Percentiles rank a stretch among this genome's conserved stretches.
Conservation (phyloP, 2,329 filamentous ascomycete genomes). For the Leptodontidium sp. region DNA sequence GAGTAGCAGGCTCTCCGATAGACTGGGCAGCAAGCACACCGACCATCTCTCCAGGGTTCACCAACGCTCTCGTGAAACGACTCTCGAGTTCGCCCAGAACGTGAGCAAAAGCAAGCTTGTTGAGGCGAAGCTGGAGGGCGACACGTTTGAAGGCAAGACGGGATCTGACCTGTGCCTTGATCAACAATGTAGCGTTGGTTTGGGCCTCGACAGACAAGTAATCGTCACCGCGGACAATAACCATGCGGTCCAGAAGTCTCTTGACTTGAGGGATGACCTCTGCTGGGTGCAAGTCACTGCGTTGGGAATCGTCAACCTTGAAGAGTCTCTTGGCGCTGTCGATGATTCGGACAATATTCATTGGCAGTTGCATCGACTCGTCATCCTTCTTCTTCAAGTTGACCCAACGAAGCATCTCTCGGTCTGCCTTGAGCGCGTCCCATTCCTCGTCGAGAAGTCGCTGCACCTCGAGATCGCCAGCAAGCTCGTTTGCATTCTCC, state of each 20-base stretch:
- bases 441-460: constrained; percentile 88
- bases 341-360: constrained; percentile 91
- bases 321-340: constrained; percentile 91
- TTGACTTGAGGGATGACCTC: constrained; percentile 86
- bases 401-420: constrained; percentile 75
- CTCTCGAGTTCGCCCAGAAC: constrained; percentile 90
- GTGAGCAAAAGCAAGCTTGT: constrained; percentile 91
- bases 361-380: constrained; percentile 86
- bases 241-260: constrained; percentile 76
- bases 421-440: constrained; percentile 78
- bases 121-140: constrained; percentile 84
- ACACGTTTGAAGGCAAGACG: constrained; percentile 92
- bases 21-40: constrained; percentile 97
- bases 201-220: constrained; percentile 86
- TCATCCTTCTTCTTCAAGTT: constrained; percentile 76
- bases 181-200: constrained; percentile 84
- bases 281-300: constrained; percentile 88
- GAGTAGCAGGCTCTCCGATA: constrained; percentile 97
- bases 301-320: constrained; percentile 83
- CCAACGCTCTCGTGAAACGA: constrained; percentile 84
- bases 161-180: constrained; percentile 91
- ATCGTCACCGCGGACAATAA: constrained; percentile 88
- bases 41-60: constrained; percentile 97
- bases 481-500: constrained; percentile 86
- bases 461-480: constrained; percentile 88